phyloP scores from a whole-genome alignment of 805 yeast genomes.

The Metschnikowia matae region DNA sequence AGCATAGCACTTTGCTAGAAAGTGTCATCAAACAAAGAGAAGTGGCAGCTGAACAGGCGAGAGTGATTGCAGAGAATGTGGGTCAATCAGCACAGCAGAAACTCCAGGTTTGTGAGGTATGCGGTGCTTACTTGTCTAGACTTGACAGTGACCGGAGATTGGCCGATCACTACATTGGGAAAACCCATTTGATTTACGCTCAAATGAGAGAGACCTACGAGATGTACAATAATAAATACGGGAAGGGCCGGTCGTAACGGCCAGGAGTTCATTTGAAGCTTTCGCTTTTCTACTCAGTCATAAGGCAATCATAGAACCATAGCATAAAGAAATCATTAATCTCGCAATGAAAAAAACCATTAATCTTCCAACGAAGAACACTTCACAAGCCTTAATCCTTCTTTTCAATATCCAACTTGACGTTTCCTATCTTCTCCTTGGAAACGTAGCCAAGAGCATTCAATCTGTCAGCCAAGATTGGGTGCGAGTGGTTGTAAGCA shows the following conservation, averaged over 20 bases:
- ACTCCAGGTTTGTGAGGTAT: constrained; percentile 81
- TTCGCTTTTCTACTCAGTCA: not conserved
- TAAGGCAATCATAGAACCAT: not conserved
- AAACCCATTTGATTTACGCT: constrained; percentile 78
- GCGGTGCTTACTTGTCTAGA: constrained; percentile 85
- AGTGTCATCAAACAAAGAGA: constrained; percentile 47
- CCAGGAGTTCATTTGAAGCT: not conserved
- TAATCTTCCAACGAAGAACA: not conserved
- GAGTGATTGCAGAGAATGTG: constrained; percentile 61
- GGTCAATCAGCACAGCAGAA: constrained; percentile 89
- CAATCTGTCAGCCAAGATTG: constrained; percentile 86
- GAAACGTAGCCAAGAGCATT: constrained; percentile 58
- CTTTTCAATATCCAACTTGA: constrained; percentile 14
- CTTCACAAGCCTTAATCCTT: not conserved
- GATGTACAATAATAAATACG: constrained; percentile 25
- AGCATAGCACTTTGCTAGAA: constrained; percentile 44
- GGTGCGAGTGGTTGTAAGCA: constrained; percentile 87
- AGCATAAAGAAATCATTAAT: not conserved
- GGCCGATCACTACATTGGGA: constrained; percentile 88
- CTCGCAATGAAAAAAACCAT: not conserved
- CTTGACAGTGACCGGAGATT: constrained; percentile 83
- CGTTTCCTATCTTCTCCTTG: constrained; percentile 32
- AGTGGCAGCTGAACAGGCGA: constrained; percentile 50
- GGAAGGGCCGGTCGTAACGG: not conserved
- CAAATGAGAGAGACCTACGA: constrained; percentile 60